Conservation (phyloP, 1,284 basidiomycete genomes). For the Microbotryum silenes-acaulis region DNA sequence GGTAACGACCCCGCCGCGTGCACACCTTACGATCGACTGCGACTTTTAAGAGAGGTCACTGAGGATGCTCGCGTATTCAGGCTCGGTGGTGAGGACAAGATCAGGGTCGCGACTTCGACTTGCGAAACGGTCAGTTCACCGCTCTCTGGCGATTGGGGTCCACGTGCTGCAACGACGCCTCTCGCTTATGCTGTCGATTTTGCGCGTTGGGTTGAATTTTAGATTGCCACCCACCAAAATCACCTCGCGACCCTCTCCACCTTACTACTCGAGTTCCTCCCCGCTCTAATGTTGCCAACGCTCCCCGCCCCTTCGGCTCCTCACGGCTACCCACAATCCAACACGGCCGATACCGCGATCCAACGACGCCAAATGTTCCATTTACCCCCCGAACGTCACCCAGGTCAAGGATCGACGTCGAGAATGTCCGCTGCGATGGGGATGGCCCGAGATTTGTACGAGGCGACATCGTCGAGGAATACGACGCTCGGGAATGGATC, state of each 20-base stretch:
- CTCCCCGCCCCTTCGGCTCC: slow-evolving; percentile 34
- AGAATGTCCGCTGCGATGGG: slow-evolving; percentile 11
- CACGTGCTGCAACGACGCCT: slow-evolving; percentile 1
- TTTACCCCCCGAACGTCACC: slow-evolving; percentile 15
- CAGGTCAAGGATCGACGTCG: slow-evolving; percentile 7
- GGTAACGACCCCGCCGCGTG: too few relatives aligned
- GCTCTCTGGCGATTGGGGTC: neutral
- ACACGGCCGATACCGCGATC: slow-evolving; percentile 15
- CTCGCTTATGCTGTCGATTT: neutral
- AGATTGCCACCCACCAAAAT: slow-evolving; percentile 32
- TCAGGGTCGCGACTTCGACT: slow-evolving; percentile 87
- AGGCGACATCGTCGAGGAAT: slow-evolving; percentile 2
- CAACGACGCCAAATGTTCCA: slow-evolving; percentile 24
- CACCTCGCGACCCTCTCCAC: slow-evolving; percentile 34
- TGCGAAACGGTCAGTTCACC: slow-evolving; percentile 59
- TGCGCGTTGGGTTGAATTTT: neutral
- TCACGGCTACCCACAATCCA: slow-evolving; percentile 31
- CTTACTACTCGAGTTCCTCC: slow-evolving; percentile 33
- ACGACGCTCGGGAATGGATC: slow-evolving; percentile 1
- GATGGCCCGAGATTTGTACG: slow-evolving; percentile 21
- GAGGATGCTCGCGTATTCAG: slow-evolving; percentile 87
- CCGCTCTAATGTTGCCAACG: slow-evolving; percentile 25
- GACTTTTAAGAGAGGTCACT: slow-evolving; percentile 82
- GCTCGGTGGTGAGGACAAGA: slow-evolving; percentile 97
- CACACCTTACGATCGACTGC: slow-evolving; percentile 66